Base-by-base conservation (phyloP, 2,329 filamentous ascomycete species). In the Fusarium lyarnte region DNA sequence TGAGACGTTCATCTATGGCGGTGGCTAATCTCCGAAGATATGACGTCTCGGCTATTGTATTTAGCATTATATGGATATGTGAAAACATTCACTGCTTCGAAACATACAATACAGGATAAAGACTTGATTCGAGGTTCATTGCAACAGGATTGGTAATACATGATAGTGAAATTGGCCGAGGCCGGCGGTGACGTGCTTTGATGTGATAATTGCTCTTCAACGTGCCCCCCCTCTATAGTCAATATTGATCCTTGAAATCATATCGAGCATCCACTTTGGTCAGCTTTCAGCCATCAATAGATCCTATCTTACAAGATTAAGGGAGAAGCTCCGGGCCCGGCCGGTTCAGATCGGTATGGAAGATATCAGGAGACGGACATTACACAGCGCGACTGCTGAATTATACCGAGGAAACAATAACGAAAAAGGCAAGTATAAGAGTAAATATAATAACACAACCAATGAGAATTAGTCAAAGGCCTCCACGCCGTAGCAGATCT, bases 161-260 rank as follows among this genome's bases (percentile, higher is more conserved):
- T 23, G 46, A 41, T 38, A 46, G 6, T 33, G 23, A 38, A 45
- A 47, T 51, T 29, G 52, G 46, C 62, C 62, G 61, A 66, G 31
- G 43, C 42, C 66, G 57, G 69, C 62, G 62, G 57, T 70, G 67
- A 70, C 57, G 62, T 71, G 67, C 62, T 71, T 71, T 70, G 45
- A 51, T 46, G 46, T 36, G 47, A 51, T 38, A 46, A 63, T 71
- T 70, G 69, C 69, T 63, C 61, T 62, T 47, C 39, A 49, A 51
- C 11, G 21, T 45, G n/a, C 41, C 27, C 36, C 27, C 36, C 25
- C 59, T 65, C 31, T 42, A 31, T 53, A 42, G n/a, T 39, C 35
- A 17, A 31, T 16, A 58, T 29, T 35, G 25, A 55, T 29, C 33
- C 33, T 51, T 23, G 42, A 67, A 41, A 42, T 33, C 29, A 51